These are phyloP conservation scores for Dendrocalamus latiflorus DNA, from an alignment of 202 grass and related monocot genomes.

Conservation along the genomic window DNA sequence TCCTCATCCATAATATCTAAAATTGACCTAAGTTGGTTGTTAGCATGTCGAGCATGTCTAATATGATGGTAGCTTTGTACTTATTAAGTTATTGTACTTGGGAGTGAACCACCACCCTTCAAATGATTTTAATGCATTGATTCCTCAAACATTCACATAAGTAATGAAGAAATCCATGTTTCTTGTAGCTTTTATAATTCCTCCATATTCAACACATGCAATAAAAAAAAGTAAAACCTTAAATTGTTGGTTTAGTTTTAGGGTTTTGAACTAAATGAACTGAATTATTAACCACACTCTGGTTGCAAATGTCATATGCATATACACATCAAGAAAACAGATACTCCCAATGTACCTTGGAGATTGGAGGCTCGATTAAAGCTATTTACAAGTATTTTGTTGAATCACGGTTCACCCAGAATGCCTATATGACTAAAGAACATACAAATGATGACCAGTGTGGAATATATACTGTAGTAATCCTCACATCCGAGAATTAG, in stretches of 20 bases:
- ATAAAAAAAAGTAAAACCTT: too few relatives aligned
- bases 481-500: neutral
- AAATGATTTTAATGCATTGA: too few relatives aligned
- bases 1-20: neutral
- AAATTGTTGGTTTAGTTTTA: neutral
- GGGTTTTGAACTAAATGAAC: neutral
- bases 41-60: neutral
- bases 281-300: neutral
- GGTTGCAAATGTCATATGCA: neutral
- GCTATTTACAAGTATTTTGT: constrained; percentile 1
- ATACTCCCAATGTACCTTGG: neutral
- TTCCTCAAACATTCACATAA: too few relatives aligned
- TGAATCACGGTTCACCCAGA: neutral
- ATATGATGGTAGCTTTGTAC: too few relatives aligned
- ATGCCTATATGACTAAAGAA: neutral
- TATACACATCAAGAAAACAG: neutral
- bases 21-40: neutral
- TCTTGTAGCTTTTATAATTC: too few relatives aligned
- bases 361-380: neutral
- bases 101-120: too few relatives aligned
- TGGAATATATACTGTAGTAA: neutral
- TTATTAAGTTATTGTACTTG: too few relatives aligned
- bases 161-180: too few relatives aligned
- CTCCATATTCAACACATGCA: too few relatives aligned
- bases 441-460: neutral